Percentiles rank a stretch among this genome's conserved stretches.
phyloP scores from a whole-genome alignment of 2,329 filamentous ascomycete genomes.

The Daldinia sp. region DNA sequence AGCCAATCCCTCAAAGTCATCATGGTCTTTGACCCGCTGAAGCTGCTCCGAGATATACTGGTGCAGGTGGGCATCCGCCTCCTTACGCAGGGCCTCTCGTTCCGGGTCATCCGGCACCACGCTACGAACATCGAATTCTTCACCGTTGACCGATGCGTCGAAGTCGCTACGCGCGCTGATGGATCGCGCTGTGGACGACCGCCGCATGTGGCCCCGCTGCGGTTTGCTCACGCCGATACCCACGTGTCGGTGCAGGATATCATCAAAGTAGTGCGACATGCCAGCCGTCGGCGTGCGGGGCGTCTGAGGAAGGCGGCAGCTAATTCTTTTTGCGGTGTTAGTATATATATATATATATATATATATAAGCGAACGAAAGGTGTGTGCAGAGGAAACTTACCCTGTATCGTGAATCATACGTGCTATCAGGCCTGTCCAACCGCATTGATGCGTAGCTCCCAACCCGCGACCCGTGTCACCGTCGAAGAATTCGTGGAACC shows the following conservation, averaged over 20 bases:
- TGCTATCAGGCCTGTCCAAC: slow-evolving; percentile 95
- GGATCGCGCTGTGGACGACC: slow-evolving; percentile 84
- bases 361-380: neutral
- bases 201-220: slow-evolving; percentile 70
- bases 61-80: slow-evolving; percentile 78
- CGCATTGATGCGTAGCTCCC: slow-evolving; percentile 93
- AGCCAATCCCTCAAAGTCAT: slow-evolving; percentile 46
- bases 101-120: slow-evolving; percentile 68
- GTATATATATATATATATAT: slow-evolving; percentile 40
- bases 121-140: slow-evolving; percentile 59
- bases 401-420: slow-evolving; percentile 98
- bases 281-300: slow-evolving; percentile 86
- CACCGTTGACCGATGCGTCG: slow-evolving; percentile 62
- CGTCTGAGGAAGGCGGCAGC: slow-evolving; percentile 91
- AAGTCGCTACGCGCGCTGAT: slow-evolving; percentile 89
- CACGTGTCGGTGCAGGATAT: slow-evolving; percentile 76
- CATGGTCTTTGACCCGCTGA: slow-evolving; percentile 74
- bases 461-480: slow-evolving; percentile 90
- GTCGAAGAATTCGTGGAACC: slow-evolving; percentile 98
- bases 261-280: slow-evolving; percentile 95
- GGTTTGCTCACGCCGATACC: slow-evolving; percentile 53
- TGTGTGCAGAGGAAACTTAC: slow-evolving; percentile 64
- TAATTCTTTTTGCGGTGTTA: slow-evolving; percentile 71
- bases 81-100: slow-evolving; percentile 60
- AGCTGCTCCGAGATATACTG: slow-evolving; percentile 87